These are phyloP conservation scores for Sporisorium iseilematis-ciliati DNA, from an alignment of 1,284 basidiomycete species.

Conservation along the genomic window DNA sequence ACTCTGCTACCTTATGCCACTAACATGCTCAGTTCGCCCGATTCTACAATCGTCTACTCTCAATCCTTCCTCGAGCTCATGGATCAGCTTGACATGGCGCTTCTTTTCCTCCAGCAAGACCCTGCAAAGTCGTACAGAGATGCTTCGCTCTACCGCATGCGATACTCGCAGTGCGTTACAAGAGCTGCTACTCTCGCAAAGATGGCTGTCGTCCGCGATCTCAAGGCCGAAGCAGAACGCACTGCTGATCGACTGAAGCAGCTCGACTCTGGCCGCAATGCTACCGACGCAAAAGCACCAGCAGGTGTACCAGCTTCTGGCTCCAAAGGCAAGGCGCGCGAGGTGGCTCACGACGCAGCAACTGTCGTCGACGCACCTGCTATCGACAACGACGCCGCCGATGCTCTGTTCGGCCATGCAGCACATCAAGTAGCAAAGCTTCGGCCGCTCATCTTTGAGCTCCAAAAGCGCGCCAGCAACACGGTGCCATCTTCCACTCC, in stretches of 20 bases:
- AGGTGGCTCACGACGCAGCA: slow-evolving; percentile 10
- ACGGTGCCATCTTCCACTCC: slow-evolving; percentile 6
- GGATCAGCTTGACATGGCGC: slow-evolving; percentile 61
- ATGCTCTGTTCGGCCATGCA: slow-evolving; percentile 19
- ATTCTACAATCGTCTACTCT: slow-evolving; percentile 49
- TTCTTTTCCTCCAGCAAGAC: slow-evolving; percentile 56
- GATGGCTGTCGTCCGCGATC: slow-evolving; percentile 44
- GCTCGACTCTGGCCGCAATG: slow-evolving; percentile 14
- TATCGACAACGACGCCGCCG: background rate
- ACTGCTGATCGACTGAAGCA: slow-evolving; percentile 31
- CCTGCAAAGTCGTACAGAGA: slow-evolving; percentile 53
- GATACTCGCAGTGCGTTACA: slow-evolving; percentile 61
- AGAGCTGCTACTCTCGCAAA: slow-evolving; percentile 56
- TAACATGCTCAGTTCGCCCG: slow-evolving; percentile 57
- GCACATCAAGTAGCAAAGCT: slow-evolving; percentile 33
- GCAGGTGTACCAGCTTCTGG: background rate
- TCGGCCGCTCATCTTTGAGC: slow-evolving; percentile 50
- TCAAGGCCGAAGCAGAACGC: slow-evolving; percentile 24
- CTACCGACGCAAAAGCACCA: background rate
- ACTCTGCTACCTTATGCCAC: slow-evolving; percentile 60
- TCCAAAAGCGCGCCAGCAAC: slow-evolving; percentile 32
- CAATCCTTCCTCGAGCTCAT: slow-evolving; percentile 58
- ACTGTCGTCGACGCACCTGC: background rate
- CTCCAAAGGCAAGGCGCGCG: slow-evolving; percentile 33
- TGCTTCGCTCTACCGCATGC: slow-evolving; percentile 62